Evolutionary conservation across 2,329 filamentous ascomycete genomes (phyloP), one percentile per base, ranked within the genome.

Genomic region (Pyrenophora graminea): DNA sequence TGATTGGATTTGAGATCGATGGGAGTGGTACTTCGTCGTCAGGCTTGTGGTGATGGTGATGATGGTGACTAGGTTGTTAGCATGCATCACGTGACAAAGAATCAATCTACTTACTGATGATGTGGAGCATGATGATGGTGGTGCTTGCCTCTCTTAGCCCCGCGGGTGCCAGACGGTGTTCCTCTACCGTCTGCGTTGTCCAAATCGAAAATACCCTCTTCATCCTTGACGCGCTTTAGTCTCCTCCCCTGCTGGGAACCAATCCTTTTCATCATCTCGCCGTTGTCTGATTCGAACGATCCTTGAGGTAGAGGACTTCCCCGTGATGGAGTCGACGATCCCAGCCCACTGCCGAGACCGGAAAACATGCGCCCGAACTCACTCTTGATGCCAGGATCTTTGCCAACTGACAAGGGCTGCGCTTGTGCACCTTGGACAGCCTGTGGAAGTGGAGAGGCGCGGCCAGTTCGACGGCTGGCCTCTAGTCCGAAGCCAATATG

Each of bases 311-410:
- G 79, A 1, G 82, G 80, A 59, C 80, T 83, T 25, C 76, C 71
- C 30, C 75, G 74, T 46, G 80, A 77, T 10, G 83, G 83, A 6
- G 83, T 85, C 1, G 80, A 77, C 9, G 76, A 76, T 25, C 84
- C 83, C 15, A 87, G 79, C 31, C 86, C 86, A 70, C 84, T 86
- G 13, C 86, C 92, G 60, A 97, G 91, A n/a, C 93, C 93, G 15
- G 90, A 91, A 74, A 96, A 97, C 81, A 97, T 96, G 56, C 91
- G 87, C 23, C 92, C 92, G 70, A 97, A 92, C 70, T 97, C 93
- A 69, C 87, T 95, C 79, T 97, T 96, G 67, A 97, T 96, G 37
- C 89, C 89, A 9, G 91, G 89, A 70, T 96, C 91, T 13, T 87
- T 89, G 12, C 86, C 85, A 5, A 91, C 90, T 3, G 89, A 90